Base-by-base conservation (phyloP, 768 basidiomycete species). In the Hygrocybe coccinea region DNA sequence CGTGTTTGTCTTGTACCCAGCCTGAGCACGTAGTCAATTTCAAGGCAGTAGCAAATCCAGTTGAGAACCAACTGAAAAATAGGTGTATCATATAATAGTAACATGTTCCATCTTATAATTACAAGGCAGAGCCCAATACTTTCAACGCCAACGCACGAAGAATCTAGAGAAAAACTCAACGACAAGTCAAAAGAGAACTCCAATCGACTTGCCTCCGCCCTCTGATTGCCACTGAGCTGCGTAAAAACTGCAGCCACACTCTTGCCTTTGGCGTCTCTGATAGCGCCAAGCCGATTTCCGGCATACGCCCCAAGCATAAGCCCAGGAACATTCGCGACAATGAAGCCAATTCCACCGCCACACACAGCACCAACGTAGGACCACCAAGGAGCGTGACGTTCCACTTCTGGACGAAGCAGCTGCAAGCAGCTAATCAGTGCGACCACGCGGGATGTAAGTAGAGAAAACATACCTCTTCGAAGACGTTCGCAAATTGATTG, bases 191-290 rank as follows among this genome's bases (percentile, higher is more conserved):
- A n/a, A 44, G 22, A 22, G 8, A 45, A 33, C 36, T 21, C 34
- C 49, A 48, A 44, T 25, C 45, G 24, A 65, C 75, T 60, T 63
- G 91, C 93, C 83, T 95, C 89, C 47, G 93, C 91, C 68, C 91
- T 95, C 76, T 94, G 87, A 50, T 74, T 74, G 2, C 83, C 80
- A 15, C 83, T 86, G 22, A 97, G 77, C 19, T 88, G 81, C 45
- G 76, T 72, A 68, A 97, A 97, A 15, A 97, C 94, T 8, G 87
- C 80, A 2, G 89, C 92, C 21, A 97, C 93, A 58, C 87, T 88
- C 78, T 91, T 92, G 9, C 94, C 89, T 74, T 97, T 97, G 3
- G 94, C 94, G 65, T 97, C 94, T 55, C 94, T 78, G 46, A 97
- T 77, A 2, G 93, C 91, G 41, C 94, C 94, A 25, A 97, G 72